Conservation (phyloP, 495 filamentous ascomycete genomes). For the Talaromyces adpressus region DNA sequence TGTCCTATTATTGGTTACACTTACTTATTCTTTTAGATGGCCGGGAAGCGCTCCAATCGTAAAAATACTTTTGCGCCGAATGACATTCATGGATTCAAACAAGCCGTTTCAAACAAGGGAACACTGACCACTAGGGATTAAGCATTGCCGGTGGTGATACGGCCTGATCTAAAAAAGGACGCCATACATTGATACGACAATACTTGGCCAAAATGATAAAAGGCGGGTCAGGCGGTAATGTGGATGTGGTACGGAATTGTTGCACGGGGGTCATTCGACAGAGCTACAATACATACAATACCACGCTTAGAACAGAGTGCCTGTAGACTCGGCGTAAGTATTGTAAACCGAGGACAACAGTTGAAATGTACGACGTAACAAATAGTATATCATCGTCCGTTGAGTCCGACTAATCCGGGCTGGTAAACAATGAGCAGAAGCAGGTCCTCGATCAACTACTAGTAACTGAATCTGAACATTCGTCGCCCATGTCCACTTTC, state of each 20-base stretch:
- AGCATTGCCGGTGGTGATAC: not conserved
- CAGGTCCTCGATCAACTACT: not conserved
- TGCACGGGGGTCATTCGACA: not conserved
- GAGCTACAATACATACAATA: not conserved
- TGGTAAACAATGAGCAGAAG: not conserved
- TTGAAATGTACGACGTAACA: not conserved
- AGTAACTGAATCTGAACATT: not conserved
- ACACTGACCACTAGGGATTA: not conserved
- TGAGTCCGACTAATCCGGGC: not conserved
- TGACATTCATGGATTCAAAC: not conserved
- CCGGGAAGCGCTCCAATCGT: not conserved
- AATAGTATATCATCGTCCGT: not conserved
- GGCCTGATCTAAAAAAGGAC: not conserved
- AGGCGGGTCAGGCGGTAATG: not conserved
- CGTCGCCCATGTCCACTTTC: not conserved
- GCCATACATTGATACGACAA: not conserved
- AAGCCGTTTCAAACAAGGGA: not conserved
- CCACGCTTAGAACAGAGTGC: not conserved
- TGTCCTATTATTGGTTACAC: not conserved
- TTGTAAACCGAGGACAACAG: not conserved
- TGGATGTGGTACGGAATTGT: not conserved
- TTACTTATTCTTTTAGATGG: not conserved
- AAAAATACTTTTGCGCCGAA: not conserved
- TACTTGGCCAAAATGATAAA: not conserved
- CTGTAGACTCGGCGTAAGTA: not conserved